phyloP scores from a whole-genome alignment of 2,329 filamentous ascomycete genomes.

The Tolypocladium cylindrosporum region DNA sequence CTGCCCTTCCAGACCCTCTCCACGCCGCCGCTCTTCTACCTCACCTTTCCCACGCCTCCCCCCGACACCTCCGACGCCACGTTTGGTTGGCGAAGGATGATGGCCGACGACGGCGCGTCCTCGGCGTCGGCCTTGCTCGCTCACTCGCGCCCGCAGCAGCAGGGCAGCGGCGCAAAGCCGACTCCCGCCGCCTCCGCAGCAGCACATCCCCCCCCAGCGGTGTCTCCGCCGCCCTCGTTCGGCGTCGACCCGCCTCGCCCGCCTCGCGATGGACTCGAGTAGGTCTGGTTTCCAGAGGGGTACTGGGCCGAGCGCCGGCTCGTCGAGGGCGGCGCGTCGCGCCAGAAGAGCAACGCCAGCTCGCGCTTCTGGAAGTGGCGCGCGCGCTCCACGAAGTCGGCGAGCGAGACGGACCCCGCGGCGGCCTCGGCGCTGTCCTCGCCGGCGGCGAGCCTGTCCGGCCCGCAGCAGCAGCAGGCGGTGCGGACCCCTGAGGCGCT shows the following conservation, averaged over 20 bases:
- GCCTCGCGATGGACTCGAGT: slow-evolving; percentile 44
- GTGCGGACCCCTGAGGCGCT: slow-evolving; percentile 1
- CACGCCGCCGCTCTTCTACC: slow-evolving; percentile 8
- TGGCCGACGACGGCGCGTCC: slow-evolving; percentile 5
- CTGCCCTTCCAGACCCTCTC: slow-evolving; percentile 11
- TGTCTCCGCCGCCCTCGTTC: slow-evolving; percentile 5
- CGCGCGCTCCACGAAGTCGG: slow-evolving; percentile 24
- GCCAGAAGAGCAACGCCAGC: slow-evolving; percentile 20
- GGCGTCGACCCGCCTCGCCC: slow-evolving; percentile 43
- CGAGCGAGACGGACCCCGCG: slow-evolving; percentile 21
- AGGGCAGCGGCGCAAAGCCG: neutral
- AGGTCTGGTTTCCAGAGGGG: slow-evolving; percentile 53
- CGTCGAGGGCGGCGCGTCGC: slow-evolving; percentile 8
- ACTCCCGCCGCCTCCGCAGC: neutral
- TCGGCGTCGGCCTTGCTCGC: slow-evolving; percentile 1
- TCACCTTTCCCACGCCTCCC: slow-evolving; percentile 6
- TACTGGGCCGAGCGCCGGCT: slow-evolving; percentile 52
- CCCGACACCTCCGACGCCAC: slow-evolving; percentile 1
- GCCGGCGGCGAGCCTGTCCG: slow-evolving; percentile 10
- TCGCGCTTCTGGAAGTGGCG: slow-evolving; percentile 31
- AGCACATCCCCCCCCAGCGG: neutral
- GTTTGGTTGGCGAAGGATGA: slow-evolving; percentile 1
- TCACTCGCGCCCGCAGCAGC: neutral
- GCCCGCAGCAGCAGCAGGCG: slow-evolving; percentile 3
- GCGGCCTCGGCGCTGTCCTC: slow-evolving; percentile 13